Evolutionary conservation across 345 rosid species (phyloP), one percentile per base, ranked within the genome.

Genomic region (Rhodomyrtus tomentosa): DNA sequence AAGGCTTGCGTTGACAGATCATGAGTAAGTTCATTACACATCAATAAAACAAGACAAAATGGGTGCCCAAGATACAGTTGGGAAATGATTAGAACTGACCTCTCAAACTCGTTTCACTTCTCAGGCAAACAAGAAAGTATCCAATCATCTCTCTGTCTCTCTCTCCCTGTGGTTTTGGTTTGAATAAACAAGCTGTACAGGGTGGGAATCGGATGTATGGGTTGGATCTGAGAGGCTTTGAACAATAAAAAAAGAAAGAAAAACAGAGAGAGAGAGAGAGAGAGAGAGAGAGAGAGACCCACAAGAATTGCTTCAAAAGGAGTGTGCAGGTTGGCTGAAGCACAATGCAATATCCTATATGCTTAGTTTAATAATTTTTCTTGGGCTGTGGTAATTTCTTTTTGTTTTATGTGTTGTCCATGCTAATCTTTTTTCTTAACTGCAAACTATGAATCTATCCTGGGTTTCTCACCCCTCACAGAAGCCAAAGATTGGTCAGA

Each of bases 121-220:
- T 80, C 54, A 27, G 82, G 29, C 54, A 16, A 80, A 80, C 83
- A 42, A 81, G 53, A 27, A 81, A 81, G 42, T 15, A 50, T 50
- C 55, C 3, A 50, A 50, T 81, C 82, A n/a, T 45, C 36, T 85
- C 56, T 36, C 22, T 62, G 22, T 32, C 24, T 62, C 74, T 62
- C 74, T 58, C 72, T 27, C 72, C 14, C 73, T 62, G 13, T 27
- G 79, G 45, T 82, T 36, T 82, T 42, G 15, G 84, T 36, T 68
- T 68, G 79, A 68, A 68, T 87, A 86, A 89, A 87, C 91, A 86
- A 92, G 92, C 86, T 91, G 91, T 87, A 84, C 88, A 80, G 86
- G 87, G n/a, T 49, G 88, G 90, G 93, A 93, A 93, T 91, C 93
- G 89, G 84, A 82, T 82, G 88, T 85, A 84, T 87, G 91, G 90